Base-by-base conservation (phyloP, 768 basidiomycete genomes). In the Suillus spraguei region DNA sequence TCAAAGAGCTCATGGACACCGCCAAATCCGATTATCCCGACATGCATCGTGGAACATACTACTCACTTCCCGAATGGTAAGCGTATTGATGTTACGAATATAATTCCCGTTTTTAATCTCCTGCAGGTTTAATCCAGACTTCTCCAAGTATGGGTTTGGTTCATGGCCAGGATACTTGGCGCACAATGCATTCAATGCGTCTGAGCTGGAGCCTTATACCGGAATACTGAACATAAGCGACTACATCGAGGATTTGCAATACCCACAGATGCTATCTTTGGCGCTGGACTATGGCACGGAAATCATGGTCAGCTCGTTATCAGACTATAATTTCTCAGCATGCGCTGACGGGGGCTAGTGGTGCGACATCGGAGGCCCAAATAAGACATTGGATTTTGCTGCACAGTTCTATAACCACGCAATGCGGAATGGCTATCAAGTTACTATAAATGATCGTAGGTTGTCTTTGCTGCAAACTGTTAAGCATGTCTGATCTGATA, bases 301-400 rank as follows among this genome's bases (percentile, higher is more conserved):
- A 65, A 84, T 87, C 60, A 86, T 87, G 83, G 82, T 83, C 59
- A 10, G 77, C 1, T 32, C 17, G 5, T 41, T 67, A 9, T 11
- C 42, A 52, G 16, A 38, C 24, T 36, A n/a, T n/a, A 41, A 61
- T 22, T 8, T 58, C 47, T 49, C 42, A 32, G 13, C 35, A 59
- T 59, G 32, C 5, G 35, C 63, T 69, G 22, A 77, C 2, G 8
- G 3, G 60, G 24, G 36, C 16, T 64, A 83, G 80, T 85, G 85
- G 85, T 86, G 85, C 44, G 85, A 86, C 65, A 86, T 86, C 10
- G 86, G 81, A 14, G 82, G 82, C 11, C 78, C 81, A 0, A 82
- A 83, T 65, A 81, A 72, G 46, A 82, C 79, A 4, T 68, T 77
- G 0, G 78, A 81, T 11, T 80, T 85, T 49, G 80, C 82, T 0